Conservation (phyloP, 148 eudicot genomes). For the Chenopodium formosanum region DNA sequence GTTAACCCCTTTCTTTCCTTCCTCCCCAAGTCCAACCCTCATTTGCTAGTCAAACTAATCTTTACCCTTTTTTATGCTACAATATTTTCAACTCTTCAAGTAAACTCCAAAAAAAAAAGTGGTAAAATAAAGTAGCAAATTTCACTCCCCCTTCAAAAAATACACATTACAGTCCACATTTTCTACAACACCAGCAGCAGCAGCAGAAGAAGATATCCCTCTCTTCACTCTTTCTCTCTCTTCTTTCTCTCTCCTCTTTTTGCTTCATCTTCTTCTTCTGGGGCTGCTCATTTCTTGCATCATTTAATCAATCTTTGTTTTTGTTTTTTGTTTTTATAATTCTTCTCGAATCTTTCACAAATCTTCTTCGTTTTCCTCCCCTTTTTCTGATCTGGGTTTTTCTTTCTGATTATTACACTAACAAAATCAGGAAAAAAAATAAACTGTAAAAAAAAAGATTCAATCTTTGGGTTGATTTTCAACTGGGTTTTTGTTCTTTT, state of each 20-base stretch:
- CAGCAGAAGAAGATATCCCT: conserved; percentile 16
- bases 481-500: conserved; percentile 24
- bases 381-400: conserved; percentile 25
- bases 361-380: conserved; percentile 8
- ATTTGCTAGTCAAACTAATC: no score
- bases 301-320: conserved; percentile 11
- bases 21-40: no score
- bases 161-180: conserved; percentile 30
- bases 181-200: conserved; percentile 18
- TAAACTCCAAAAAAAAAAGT: neutral
- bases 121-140: conserved; percentile 7
- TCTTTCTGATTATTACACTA: conserved; percentile 13
- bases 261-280: neutral
- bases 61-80: no score
- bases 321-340: neutral
- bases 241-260: neutral
- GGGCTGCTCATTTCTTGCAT: conserved; percentile 18
- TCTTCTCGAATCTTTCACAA: conserved; percentile 24
- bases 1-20: no score
- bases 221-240: conserved; percentile 6
- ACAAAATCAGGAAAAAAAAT: neutral
- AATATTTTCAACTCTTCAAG: no score
- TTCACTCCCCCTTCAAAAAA: neutral
- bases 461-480: conserved; percentile 12
- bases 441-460: conserved; percentile 1